Evolutionary conservation across 192 early-diverging fungal species (phyloP), one percentile per base, ranked within the genome.

Genomic region (Coemansia pectinata): DNA sequence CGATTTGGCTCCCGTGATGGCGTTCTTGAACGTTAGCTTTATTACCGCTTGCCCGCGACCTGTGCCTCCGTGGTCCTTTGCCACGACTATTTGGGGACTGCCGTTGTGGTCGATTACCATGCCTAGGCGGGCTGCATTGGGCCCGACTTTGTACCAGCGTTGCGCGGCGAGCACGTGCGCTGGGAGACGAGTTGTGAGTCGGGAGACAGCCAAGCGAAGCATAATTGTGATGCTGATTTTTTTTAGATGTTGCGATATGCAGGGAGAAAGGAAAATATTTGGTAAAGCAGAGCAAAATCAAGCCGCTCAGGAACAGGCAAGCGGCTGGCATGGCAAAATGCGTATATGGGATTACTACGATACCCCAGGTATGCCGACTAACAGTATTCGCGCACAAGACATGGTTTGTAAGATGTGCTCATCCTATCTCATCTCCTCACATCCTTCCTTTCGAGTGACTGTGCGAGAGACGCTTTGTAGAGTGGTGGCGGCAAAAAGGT

Each of bases 21-120:
- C 76, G 67, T 93, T 90, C 71, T 89, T 85, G 38, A 96, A 69
- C 2, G 91, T 90, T 55, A 93, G 84, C 72, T 90, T 90, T 31
- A 88, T 84, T 41, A 88, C 77, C 2, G 90, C 86, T 36, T 87
- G 86, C 4, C 89, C 87, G 10, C 90, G 78, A n/a, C 91, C 90
- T n/a, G 89, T 88, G 40, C 90, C 85, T 23, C 86, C 85, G 5
- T 91, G 87, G 36, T 91, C 88, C 47, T 86, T 83, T 60, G 77
- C 77, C 27, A 88, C 64, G 5, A 96, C 91, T 15, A 90, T 84
- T 65, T 86, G 88, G n/a, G 90, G 88, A 14, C 71, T 81, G 58
- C 86, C 88, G 27, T 89, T 88, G 69, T 84, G 76, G 34, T 92
- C 86, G 17, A 96, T 86, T 1, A 94, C 88, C 68, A 85, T 84